Evolutionary conservation across 768 basidiomycete genomes (phyloP).

Genomic region (Chalciporus sphaerocephalus): DNA sequence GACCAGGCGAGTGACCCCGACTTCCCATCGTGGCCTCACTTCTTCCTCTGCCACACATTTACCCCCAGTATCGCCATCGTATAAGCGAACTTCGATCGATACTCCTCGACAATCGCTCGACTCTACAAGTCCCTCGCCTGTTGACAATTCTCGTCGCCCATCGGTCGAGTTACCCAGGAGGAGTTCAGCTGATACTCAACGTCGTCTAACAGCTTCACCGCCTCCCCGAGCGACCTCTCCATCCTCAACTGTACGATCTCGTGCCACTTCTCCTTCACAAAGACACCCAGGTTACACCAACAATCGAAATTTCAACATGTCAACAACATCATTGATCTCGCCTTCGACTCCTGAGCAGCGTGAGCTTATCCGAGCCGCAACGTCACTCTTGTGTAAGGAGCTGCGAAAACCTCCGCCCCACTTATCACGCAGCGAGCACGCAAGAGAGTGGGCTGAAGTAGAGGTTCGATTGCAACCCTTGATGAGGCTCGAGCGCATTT

Average conservation of each 20-base stretch:
- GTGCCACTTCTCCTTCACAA: constrained; percentile 45
- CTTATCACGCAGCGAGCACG: constrained; percentile 46
- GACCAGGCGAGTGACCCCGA: constrained; percentile 38
- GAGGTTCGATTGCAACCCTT: constrained; percentile 60
- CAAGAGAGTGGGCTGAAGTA: constrained; percentile 70
- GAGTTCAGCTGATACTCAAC: constrained; percentile 29
- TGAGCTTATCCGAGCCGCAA: constrained; percentile 64
- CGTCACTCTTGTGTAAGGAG: constrained; percentile 61
- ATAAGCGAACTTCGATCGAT: constrained; percentile 27
- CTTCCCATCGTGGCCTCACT: constrained; percentile 37
- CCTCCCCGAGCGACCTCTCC: constrained; percentile 42
- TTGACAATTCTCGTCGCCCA: constrained; percentile 33
- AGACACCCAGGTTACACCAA: constrained; percentile 41
- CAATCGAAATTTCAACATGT: constrained; percentile 55
- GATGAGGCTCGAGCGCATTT: constrained; percentile 66
- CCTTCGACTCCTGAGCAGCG: constrained; percentile 55
- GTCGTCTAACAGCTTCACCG: constrained; percentile 24
- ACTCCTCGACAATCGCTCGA: constrained; percentile 15
- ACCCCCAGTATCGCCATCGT: constrained; percentile 33
- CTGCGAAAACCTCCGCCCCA: constrained; percentile 57
- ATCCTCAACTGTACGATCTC: constrained; percentile 40
- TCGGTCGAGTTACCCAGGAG: constrained; percentile 38
- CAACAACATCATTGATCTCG: constrained; percentile 50
- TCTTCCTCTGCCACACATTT: constrained; percentile 52
- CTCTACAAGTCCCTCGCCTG: constrained; percentile 17